A percentile compares a stretch with the other conserved stretches of the same genome.
Conservation (phyloP, 2,329 filamentous ascomycete species). For the Ambrosiella beaveri region DNA sequence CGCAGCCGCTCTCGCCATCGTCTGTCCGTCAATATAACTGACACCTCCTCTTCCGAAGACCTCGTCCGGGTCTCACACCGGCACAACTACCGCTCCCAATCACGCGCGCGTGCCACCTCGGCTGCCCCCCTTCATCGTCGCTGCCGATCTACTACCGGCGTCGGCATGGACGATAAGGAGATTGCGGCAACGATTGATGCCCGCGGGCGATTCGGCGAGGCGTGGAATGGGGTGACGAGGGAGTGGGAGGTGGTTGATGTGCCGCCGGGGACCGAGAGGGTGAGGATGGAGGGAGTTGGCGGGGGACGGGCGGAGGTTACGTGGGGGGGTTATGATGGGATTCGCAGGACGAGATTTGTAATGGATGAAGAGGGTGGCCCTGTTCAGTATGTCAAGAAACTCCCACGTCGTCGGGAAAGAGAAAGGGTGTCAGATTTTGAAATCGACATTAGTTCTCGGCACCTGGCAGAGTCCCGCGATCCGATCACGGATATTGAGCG, state of each 20-base stretch:
- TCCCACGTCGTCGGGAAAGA: constrained; percentile 23
- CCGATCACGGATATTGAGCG: constrained; percentile 98
- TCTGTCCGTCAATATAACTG: constrained; percentile 41
- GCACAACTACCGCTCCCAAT: constrained; percentile 16
- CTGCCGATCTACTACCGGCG: constrained; percentile 15
- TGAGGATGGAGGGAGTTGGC: constrained; percentile 66
- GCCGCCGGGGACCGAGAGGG: constrained; percentile 63
- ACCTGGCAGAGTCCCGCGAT: constrained; percentile 31
- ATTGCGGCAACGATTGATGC: constrained; percentile 35
- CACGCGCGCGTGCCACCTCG: constrained; percentile 19
- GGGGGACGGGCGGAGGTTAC: constrained; percentile 60
- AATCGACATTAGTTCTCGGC: constrained; percentile 38
- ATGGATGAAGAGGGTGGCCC: constrained; percentile 38
- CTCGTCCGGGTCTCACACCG: not conserved
- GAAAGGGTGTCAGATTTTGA: constrained; percentile 20
- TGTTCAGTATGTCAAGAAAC: constrained; percentile 20
- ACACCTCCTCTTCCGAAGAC: not conserved
- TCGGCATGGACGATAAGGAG: constrained; percentile 47
- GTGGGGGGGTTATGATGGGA: constrained; percentile 65
- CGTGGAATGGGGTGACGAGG: constrained; percentile 53
- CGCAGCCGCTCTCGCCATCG: constrained; percentile 26
- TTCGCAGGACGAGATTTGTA: constrained; percentile 56
- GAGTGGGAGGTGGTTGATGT: constrained; percentile 74
- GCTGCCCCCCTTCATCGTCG: constrained; percentile 23
- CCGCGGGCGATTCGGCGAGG: constrained; percentile 43